Base-by-base conservation (phyloP, 1,284 basidiomycete species). In the Rhodotorula sp. region DNA sequence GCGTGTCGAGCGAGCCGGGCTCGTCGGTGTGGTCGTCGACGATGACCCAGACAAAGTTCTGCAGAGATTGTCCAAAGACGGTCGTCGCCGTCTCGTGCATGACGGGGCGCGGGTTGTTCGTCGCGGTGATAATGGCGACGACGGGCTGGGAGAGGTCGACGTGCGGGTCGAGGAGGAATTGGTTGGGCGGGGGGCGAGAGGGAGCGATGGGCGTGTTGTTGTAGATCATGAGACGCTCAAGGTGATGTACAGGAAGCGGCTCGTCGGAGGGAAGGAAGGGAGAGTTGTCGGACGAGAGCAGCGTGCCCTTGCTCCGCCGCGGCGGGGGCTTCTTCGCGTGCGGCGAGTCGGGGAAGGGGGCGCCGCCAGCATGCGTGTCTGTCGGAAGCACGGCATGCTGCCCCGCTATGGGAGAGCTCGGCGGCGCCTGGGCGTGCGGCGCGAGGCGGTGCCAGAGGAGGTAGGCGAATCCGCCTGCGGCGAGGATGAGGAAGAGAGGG, bases 21-120 rank as follows among this genome's bases (percentile, higher is more conserved):
- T 66, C 32, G 29, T 41, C 55, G 57, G 76, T 67, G 55, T 75
- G 76, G 62, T 77, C 76, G 62, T 73, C 64, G 60, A 75, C 69
- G 55, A 77, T 77, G 58, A 75, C 51, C 76, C 76, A 77, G 34
- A 64, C 69, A 46, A 73, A 72, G 57, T 75, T 73, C 57, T 75
- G 76, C n/a, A 77, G 50, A 34, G 74, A 76, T 54, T 77, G 76
- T 8, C 64, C 69, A 41, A 70, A 70, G 8, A 77, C 55, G 55
- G 69, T 73, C 37, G 69, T 53, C 27, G 66, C 66, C 17, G 76
- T 77, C 19, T 70, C 67, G 54, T 62, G 60, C 32, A 77, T 46
- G 17, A 69, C 66, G 6, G 59, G 22, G 12, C 70, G 73, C 29
- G 76, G 64, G 57, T 77, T 73, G 70, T 73, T 72, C 7, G 76